Base-by-base conservation (phyloP, 176 grass and related monocot genomes). In the Paspalum vaginatum region DNA sequence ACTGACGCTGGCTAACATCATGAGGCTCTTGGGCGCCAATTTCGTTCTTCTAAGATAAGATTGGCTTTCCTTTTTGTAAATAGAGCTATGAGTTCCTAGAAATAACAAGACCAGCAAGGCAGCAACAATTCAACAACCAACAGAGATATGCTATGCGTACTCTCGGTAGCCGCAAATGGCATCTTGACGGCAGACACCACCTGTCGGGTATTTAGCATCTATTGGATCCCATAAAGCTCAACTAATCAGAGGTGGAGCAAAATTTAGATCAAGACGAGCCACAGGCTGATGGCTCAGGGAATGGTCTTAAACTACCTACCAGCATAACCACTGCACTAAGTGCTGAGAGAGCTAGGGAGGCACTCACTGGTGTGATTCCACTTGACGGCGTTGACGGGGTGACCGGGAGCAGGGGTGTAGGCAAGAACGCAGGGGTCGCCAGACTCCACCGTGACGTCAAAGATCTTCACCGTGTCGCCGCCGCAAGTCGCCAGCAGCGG, bases 341-440 rank as follows among this genome's bases (percentile, higher is more conserved):
- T 18, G 52, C 22, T 61, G 71, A 52, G 11, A 4, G 39, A 46
- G 0, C 25, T 18, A 18, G 24, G 45, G 51, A 32, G 68, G 45
- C 17, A 79, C 82, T 98, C 82, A 99, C 96, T 95, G 51, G 96
- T 95, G 59, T 99, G 92, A 74, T 99, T 95, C 96, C 96, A 99
- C 75, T 90, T 89, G 83, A 93, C 90, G 75, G 86, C 84, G 87
- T 91, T 99, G 65, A 95, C 88, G 76, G 89, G 85, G 59, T 86
- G 79, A 9, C 75, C 84, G 5, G 84, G 78, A 0, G 86, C 55
- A 11, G 96, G 92, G 27, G 90, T 43, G 82, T 99, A 99, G 75
- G 86, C 94, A 45, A 99, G 92, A 20, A 92, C 84, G 82, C 92
- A 99, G 46, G 96, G 96, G 63, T 99, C 92, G 79, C 96, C 90